Conservation (phyloP, 352 stramenopile species). For the Phytophthora brassicae region DNA sequence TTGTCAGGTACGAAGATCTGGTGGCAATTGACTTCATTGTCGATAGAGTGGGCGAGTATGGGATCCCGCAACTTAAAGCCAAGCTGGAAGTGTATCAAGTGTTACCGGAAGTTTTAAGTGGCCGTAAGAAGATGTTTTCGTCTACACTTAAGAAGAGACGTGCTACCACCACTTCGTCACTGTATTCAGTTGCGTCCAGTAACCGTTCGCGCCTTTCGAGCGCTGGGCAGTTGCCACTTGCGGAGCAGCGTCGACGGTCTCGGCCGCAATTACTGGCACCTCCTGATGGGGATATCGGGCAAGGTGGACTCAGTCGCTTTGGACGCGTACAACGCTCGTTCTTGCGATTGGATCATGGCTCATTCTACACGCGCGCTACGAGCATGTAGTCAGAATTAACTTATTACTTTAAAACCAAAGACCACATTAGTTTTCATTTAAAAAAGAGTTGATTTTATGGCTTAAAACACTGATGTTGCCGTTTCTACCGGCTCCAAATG, state of each 20-base stretch:
- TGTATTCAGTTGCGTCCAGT: constrained; percentile 46
- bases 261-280: constrained; percentile 23
- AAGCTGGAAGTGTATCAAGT: constrained; percentile 58
- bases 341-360: constrained; percentile 41
- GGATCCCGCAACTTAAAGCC: constrained; percentile 45
- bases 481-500: no score
- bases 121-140: constrained; percentile 51
- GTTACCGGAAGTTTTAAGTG: constrained; percentile 39
- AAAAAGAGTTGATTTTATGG: no score
- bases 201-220: constrained; percentile 42
- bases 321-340: constrained; percentile 37
- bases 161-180: constrained; percentile 38
- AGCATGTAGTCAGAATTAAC: constrained; percentile 39
- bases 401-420: constrained; percentile 33
- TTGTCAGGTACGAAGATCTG: constrained; percentile 48
- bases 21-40: constrained; percentile 48
- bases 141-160: constrained; percentile 44
- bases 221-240: constrained; percentile 25
- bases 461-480: no score
- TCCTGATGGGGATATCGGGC: constrained; percentile 12
- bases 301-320: constrained; percentile 34
- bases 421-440: constrained; percentile 13
- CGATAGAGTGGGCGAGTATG: constrained; percentile 46
- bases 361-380: constrained; percentile 44
- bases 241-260: constrained; percentile 30